A percentile compares a stretch with the other conserved stretches of the same genome.
Evolutionary conservation across 1,284 basidiomycete species (phyloP).

Genomic region (Ganoderma leucocontextum): DNA sequence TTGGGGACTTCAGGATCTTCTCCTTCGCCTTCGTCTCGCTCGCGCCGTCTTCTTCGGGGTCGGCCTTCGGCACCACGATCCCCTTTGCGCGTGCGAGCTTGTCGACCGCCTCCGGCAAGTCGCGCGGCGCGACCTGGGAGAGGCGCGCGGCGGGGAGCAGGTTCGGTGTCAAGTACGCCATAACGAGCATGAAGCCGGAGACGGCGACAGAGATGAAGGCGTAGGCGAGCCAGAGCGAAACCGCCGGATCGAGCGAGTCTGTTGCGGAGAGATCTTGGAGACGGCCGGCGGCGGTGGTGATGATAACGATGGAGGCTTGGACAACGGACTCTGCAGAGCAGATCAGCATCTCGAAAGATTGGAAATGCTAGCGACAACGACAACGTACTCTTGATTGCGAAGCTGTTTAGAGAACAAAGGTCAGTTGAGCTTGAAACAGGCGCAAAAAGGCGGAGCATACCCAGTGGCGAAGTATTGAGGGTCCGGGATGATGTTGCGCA

Average conservation of each 20-base stretch:
- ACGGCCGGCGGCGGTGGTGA: slow-evolving; percentile 53
- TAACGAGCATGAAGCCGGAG: slow-evolving; percentile 47
- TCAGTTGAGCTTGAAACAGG: not conserved
- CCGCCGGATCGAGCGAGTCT: slow-evolving; percentile 50
- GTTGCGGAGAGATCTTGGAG: slow-evolving; percentile 50
- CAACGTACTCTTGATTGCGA: slow-evolving; percentile 50
- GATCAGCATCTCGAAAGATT: slow-evolving; percentile 5
- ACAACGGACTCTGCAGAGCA: slow-evolving; percentile 46
- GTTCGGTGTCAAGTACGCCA: slow-evolving; percentile 42
- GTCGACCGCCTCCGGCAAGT: slow-evolving; percentile 44
- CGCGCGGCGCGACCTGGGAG: slow-evolving; percentile 47
- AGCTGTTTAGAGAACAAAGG: slow-evolving; percentile 33
- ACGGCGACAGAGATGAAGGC: slow-evolving; percentile 49
- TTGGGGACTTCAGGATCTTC: slow-evolving; percentile 46
- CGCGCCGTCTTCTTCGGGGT: slow-evolving; percentile 33
- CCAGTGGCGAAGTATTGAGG: slow-evolving; percentile 54
- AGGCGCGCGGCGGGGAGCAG: slow-evolving; percentile 51
- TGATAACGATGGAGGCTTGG: slow-evolving; percentile 55
- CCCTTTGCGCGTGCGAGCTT: slow-evolving; percentile 40
- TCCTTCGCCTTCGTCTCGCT: slow-evolving; percentile 39
- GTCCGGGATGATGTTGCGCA: slow-evolving; percentile 50
- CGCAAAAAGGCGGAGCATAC: slow-evolving; percentile 27
- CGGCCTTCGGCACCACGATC: slow-evolving; percentile 34
- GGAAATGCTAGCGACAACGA: not conserved
- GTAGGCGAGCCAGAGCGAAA: slow-evolving; percentile 54